Evolutionary conservation across 2,329 filamentous ascomycete species (phyloP).

Genomic region (Fusarium transvaalense): DNA sequence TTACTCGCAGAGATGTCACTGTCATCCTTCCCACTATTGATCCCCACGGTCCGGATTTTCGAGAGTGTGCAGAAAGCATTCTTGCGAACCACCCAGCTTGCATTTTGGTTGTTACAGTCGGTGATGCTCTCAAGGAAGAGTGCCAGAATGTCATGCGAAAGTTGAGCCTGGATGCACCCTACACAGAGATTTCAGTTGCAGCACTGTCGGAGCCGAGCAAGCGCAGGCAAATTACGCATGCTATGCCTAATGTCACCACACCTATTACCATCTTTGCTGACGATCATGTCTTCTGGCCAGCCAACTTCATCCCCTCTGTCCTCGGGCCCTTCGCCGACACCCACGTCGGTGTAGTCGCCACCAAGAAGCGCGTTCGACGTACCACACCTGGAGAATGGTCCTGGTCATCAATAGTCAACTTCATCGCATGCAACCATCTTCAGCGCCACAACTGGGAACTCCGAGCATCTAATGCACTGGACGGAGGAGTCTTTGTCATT

Average conservation of each 20-base stretch:
- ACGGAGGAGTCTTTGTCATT: conserved; percentile 70
- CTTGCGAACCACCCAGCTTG: conserved; percentile 54
- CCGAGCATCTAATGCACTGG: conserved; percentile 65
- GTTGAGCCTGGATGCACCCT: conserved; percentile 2
- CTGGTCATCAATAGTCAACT: conserved; percentile 60
- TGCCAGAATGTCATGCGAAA: conserved; percentile 32
- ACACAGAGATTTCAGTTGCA: conserved; percentile 50
- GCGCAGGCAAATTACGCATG: conserved; percentile 61
- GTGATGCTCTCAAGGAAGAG: conserved; percentile 44
- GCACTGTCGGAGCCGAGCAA: conserved; percentile 58
- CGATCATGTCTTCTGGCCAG: conserved; percentile 66
- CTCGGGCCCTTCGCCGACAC: conserved; percentile 60
- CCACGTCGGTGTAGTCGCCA: conserved; percentile 66
- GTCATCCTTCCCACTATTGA: conserved; percentile 66
- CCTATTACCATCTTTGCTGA: conserved; percentile 62
- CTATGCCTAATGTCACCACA: conserved; percentile 55
- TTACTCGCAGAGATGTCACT: conserved; percentile 58
- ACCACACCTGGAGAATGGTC: conserved; percentile 47
- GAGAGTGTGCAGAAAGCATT: conserved; percentile 56
- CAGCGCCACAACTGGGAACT: conserved; percentile 73
- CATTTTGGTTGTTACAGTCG: conserved; percentile 62
- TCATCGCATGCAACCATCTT: conserved; percentile 70
- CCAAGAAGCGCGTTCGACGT: conserved; percentile 66
- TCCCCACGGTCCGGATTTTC: conserved; percentile 57
- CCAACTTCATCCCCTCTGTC: conserved; percentile 56